Conservation (phyloP, 345 rosid genomes). For the Salix brachista region DNA sequence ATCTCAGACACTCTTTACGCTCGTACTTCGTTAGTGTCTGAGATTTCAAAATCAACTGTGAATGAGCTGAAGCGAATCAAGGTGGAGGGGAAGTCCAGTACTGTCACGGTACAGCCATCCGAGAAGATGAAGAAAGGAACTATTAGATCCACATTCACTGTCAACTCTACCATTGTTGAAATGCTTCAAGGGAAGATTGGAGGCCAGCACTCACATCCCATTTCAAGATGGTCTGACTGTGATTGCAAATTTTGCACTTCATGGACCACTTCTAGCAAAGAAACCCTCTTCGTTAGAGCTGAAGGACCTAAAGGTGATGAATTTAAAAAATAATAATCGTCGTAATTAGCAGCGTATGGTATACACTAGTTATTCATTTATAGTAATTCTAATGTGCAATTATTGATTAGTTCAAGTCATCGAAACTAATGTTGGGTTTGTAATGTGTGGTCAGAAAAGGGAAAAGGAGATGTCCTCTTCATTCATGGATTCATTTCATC, state of each 20-base stretch:
- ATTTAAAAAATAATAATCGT: neutral
- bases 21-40: conserved; percentile 55
- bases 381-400: neutral
- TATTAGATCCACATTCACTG: conserved; percentile 40
- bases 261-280: conserved; percentile 57
- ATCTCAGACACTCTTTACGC: conserved; percentile 83
- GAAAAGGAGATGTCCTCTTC: conserved; percentile 75
- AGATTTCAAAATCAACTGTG: conserved; percentile 30
- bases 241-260: conserved; percentile 70
- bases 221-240: conserved; percentile 94
- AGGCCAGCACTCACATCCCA: conserved; percentile 28
- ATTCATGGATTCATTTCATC: conserved; percentile 99
- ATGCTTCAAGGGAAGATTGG: conserved; percentile 54
- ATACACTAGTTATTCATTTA: neutral
- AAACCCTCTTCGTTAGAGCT: conserved; percentile 69
- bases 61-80: conserved; percentile 22
- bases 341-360: neutral
- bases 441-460: conserved; percentile 32
- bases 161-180: conserved; percentile 65
- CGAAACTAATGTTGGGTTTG: too few species aligned
- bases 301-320: conserved; percentile 42
- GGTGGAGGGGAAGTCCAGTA: conserved; percentile 19
- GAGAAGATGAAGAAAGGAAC: conserved; percentile 31
- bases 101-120: conserved; percentile 22
- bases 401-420: too few species aligned